Conservation (phyloP, 208 protist genomes). For the Trypanosoma vivax region DNA sequence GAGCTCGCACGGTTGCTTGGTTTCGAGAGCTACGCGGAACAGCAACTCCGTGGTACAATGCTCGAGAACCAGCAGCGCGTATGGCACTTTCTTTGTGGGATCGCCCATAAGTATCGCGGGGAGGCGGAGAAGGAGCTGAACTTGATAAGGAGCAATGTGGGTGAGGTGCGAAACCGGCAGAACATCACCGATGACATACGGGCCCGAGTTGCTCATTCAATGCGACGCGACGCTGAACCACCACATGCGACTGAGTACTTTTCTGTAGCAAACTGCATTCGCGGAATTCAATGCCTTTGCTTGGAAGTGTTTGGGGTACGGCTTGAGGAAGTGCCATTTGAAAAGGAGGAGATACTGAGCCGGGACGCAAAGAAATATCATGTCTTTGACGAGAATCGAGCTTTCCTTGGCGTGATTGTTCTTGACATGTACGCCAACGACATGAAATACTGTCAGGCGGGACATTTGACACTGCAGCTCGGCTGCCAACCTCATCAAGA, state of each 20-base stretch:
- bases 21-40: slow-evolving; percentile 85
- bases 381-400: slow-evolving; percentile 74
- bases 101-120: slow-evolving; percentile 74
- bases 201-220: slow-evolving; percentile 58
- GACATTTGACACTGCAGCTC: slow-evolving; percentile 87
- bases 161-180: slow-evolving; percentile 65
- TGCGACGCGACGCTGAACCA: slow-evolving; percentile 69
- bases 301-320: slow-evolving; percentile 85
- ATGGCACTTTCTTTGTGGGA: slow-evolving; percentile 87
- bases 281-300: slow-evolving; percentile 87
- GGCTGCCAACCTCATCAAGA: slow-evolving; percentile 77
- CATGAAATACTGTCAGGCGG: slow-evolving; percentile 86
- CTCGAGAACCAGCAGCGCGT: slow-evolving; percentile 83
- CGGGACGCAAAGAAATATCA: slow-evolving; percentile 79
- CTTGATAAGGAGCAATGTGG: slow-evolving; percentile 59
- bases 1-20: slow-evolving; percentile 74
- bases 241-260: slow-evolving; percentile 74
- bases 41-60: slow-evolving; percentile 89
- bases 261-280: slow-evolving; percentile 85
- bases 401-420: slow-evolving; percentile 88
- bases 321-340: slow-evolving; percentile 71
- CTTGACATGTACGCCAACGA: slow-evolving; percentile 86
- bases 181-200: slow-evolving; percentile 82
- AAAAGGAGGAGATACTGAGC: slow-evolving; percentile 75
- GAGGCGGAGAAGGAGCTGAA: slow-evolving; percentile 78